These are phyloP conservation scores for Neoboletus brunneissimus DNA, from an alignment of 768 basidiomycete species.

Conservation along the genomic window DNA sequence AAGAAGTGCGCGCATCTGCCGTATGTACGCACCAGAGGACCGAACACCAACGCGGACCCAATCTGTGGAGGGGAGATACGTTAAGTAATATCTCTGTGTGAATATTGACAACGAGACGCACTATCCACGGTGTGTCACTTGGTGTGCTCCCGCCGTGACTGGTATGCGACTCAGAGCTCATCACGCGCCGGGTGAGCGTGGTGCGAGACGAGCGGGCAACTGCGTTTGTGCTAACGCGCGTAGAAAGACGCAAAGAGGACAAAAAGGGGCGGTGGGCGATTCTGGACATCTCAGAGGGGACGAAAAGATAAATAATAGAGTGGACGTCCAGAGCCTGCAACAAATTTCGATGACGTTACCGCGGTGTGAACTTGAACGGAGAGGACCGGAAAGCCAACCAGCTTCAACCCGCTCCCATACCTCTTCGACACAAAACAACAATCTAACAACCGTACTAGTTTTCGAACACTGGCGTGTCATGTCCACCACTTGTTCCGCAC, in stretches of 20 bases:
- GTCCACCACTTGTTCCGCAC: neutral
- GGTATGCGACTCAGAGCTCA: constrained; percentile 27
- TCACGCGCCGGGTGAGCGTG: constrained; percentile 22
- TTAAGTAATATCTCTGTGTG: neutral
- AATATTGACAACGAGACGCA: constrained; percentile 9
- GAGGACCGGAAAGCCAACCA: constrained; percentile 21
- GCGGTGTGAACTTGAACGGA: constrained; percentile 30
- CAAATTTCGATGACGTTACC: constrained; percentile 31
- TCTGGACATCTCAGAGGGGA: constrained; percentile 20
- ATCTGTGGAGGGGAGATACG: constrained; percentile 14
- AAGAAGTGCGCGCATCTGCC: neutral
- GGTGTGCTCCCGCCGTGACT: constrained; percentile 14
- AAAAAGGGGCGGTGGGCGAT: constrained; percentile 17
- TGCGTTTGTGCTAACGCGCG: constrained; percentile 4
- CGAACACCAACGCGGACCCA: constrained; percentile 33
- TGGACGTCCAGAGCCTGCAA: constrained; percentile 5
- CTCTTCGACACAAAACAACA: neutral
- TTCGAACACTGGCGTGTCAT: neutral
- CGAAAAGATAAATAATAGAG: constrained; percentile 12
- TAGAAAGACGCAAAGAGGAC: constrained; percentile 15
- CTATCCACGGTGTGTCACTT: constrained; percentile 31
- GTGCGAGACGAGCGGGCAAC: constrained; percentile 14
- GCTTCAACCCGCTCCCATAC: neutral
- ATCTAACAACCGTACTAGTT: neutral
- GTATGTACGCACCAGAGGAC: constrained; percentile 26